Evolutionary conservation across 2,329 filamentous ascomycete genomes (phyloP), one percentile per base, ranked within the genome.

Genomic region (Colletotrichum gigasporum): DNA sequence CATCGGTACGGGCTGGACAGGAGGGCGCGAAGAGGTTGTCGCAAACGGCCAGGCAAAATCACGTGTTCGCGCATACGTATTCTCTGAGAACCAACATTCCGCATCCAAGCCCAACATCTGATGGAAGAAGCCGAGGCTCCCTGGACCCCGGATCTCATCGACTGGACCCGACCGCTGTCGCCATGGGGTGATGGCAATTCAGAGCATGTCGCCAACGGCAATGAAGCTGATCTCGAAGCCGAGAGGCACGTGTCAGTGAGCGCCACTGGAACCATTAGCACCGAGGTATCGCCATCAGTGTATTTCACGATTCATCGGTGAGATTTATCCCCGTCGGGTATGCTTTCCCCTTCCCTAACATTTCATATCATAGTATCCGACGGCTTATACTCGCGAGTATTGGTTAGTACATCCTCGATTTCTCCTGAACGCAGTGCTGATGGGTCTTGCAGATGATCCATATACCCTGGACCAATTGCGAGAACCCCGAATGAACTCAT

Each of bases 401-500:
- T 35, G 63, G 63, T 59, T 26, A 1, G 37, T 12, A 2, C 3
- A 18, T 11, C 10, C 24, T 14, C 5, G 9, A 4, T 14, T 10
- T 32, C 11, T 14, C 20, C 5, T 26, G 16, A 20, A 58, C n/a
- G 22, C 16, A 22, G 18, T 4, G 32, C 55, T 58, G 11, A 64
- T 16, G 8, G 39, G 22, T 6, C 3, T 12, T 6, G 4, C 60
- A 80, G 79, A 81, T 69, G 79, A 81, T 48, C 77, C 77, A 2
- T 81, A 80, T 55, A 81, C 79, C 1, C 68, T 87, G 64, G 87
- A 91, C 51, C 89, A 92, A 72, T 80, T 92, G 22, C 85, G 86
- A 68, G 87, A 88, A 63, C 89, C 89, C 14, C 84, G 89, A 34
- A 88, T 92, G 82, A 91, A 91, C 69, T 82, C 85, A 24, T 78